Evolutionary conservation across 1,284 basidiomycete genomes (phyloP).

Genomic region (Boletus albobrunnescens): DNA sequence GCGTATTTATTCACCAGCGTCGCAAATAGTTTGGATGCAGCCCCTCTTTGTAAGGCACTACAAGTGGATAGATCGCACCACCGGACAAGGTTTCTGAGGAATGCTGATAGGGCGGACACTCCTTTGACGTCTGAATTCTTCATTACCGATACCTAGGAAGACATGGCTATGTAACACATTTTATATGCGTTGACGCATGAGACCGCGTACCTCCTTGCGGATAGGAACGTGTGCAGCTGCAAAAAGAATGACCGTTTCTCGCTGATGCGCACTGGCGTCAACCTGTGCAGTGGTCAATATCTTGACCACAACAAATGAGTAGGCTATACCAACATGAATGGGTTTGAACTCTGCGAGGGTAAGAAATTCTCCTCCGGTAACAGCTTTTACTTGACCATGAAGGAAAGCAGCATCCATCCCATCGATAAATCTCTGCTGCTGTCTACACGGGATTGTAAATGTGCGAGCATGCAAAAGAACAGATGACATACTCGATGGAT

Average conservation of each 20-base stretch:
- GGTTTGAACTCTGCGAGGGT: slow-evolving; percentile 21
- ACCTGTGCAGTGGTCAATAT: slow-evolving; percentile 34
- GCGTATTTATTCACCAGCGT: slow-evolving; percentile 75
- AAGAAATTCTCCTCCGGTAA: slow-evolving; percentile 47
- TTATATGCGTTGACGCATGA: background rate
- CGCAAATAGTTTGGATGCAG: slow-evolving; percentile 59
- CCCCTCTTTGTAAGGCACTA: slow-evolving; percentile 55
- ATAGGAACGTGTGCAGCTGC: slow-evolving; percentile 61
- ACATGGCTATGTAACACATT: background rate
- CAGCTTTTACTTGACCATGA: slow-evolving; percentile 48
- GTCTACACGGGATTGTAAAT: slow-evolving; percentile 34
- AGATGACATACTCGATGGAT: slow-evolving; percentile 52
- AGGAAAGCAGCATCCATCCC: slow-evolving; percentile 59
- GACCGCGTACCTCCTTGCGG: slow-evolving; percentile 53
- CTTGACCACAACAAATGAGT: background rate
- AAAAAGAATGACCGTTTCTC: slow-evolving; percentile 64
- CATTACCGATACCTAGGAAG: slow-evolving; percentile 43
- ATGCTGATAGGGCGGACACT: slow-evolving; percentile 35
- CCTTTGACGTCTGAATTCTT: slow-evolving; percentile 33
- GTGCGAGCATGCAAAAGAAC: slow-evolving; percentile 1
- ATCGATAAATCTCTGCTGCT: slow-evolving; percentile 55
- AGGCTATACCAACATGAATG: slow-evolving; percentile 21
- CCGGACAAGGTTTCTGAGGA: slow-evolving; percentile 50
- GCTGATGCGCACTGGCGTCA: slow-evolving; percentile 45
- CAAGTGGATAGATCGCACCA: slow-evolving; percentile 56